phyloP scores from a whole-genome alignment of 768 basidiomycete genomes.

The Boletales sp. region DNA sequence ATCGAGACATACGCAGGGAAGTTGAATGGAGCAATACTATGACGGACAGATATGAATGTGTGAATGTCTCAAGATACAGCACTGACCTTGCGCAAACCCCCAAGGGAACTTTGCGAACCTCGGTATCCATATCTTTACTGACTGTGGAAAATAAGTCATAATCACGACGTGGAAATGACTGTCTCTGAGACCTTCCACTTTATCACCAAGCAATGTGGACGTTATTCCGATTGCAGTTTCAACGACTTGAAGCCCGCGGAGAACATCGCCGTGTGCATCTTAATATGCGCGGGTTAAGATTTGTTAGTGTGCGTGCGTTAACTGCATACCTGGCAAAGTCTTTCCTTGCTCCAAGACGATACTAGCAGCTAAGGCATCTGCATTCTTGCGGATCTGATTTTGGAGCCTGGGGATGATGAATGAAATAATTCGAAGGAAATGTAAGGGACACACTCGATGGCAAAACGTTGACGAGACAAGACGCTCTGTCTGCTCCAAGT shows the following conservation, averaged over 20 bases:
- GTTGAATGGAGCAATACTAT: constrained; percentile 81
- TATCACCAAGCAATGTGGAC: constrained; percentile 82
- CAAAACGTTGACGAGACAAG: constrained; percentile 82
- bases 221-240: constrained; percentile 81
- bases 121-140: constrained; percentile 95
- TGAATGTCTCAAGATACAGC: not conserved
- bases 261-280: constrained; percentile 95
- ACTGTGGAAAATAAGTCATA: constrained; percentile 43
- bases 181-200: constrained; percentile 70
- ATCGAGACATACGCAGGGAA: constrained; percentile 68
- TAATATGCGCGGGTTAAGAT: not conserved
- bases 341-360: constrained; percentile 97
- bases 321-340: constrained; percentile 69
- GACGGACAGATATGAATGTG: constrained; percentile 1
- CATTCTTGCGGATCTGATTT: constrained; percentile 77
- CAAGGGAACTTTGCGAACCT: constrained; percentile 76
- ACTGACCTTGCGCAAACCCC: constrained; percentile 76
- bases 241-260: constrained; percentile 88
- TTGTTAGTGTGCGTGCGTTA: not conserved
- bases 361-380: constrained; percentile 80
- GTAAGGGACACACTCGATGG: constrained; percentile 67
- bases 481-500: constrained; percentile 86
- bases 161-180: not conserved
- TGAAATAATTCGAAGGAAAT: not conserved
- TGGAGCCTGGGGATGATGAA: constrained; percentile 60